phyloP scores from a whole-genome alignment of 2,329 filamentous ascomycete species.

The Colletotrichum sp. region DNA sequence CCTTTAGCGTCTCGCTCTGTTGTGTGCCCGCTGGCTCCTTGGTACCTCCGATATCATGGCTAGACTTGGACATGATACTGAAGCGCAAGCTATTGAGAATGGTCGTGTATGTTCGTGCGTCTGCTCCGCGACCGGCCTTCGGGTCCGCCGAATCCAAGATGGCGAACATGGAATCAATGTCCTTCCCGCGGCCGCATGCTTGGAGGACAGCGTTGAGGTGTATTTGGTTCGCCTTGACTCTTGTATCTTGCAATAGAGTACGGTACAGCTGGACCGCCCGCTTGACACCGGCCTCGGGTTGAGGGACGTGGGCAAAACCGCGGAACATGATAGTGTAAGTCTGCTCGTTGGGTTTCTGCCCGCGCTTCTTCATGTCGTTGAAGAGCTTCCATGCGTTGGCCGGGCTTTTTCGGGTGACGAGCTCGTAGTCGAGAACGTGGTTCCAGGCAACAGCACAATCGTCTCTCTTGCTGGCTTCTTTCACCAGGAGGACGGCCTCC shows the following conservation, averaged over 20 bases:
- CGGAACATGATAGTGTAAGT: constrained; percentile 86
- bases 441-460: constrained; percentile 86
- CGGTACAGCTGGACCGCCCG: constrained; percentile 80
- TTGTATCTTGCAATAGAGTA: constrained; percentile 65
- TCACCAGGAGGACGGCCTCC: constrained; percentile 72
- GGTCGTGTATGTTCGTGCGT: constrained; percentile 75
- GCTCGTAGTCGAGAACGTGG: constrained; percentile 74
- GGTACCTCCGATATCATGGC: constrained; percentile 26
- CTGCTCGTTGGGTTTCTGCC: constrained; percentile 76
- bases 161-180: constrained; percentile 82
- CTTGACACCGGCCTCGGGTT: constrained; percentile 63
- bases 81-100: constrained; percentile 78
- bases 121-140: constrained; percentile 64
- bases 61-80: constrained; percentile 39
- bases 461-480: constrained; percentile 69
- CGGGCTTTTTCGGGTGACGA: constrained; percentile 62
- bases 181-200: constrained; percentile 75
- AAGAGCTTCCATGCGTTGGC: constrained; percentile 78
- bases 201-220: constrained; percentile 90
- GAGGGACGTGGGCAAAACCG: constrained; percentile 69
- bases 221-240: constrained; percentile 74
- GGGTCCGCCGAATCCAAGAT: constrained; percentile 76
- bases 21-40: background rate
- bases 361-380: constrained; percentile 98
- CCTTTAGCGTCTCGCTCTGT: constrained; percentile 35